Percentiles rank a stretch among this genome's conserved stretches.
phyloP scores from a whole-genome alignment of 1,284 basidiomycete species.

The Ustilago esculenta region DNA sequence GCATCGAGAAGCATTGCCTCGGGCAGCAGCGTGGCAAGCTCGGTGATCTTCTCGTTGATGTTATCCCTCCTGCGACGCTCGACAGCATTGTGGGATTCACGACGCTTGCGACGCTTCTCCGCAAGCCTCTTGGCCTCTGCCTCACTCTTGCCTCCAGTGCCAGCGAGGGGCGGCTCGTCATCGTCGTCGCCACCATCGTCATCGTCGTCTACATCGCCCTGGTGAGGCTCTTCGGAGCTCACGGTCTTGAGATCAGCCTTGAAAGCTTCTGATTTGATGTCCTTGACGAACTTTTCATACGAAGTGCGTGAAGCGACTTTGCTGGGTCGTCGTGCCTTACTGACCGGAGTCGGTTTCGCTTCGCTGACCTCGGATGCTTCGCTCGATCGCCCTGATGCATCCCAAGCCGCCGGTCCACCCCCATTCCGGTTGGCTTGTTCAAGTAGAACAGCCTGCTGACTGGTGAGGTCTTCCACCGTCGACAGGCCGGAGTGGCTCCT shows the following conservation, averaged over 20 bases:
- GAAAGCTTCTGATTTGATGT: slow-evolving; percentile 17
- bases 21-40: slow-evolving; percentile 85
- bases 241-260: slow-evolving; percentile 18
- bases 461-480: background rate
- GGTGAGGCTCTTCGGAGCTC: slow-evolving; percentile 20
- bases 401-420: too few relatives aligned
- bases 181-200: slow-evolving; percentile 42
- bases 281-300: slow-evolving; percentile 18
- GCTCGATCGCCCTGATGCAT: slow-evolving; percentile 14
- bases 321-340: slow-evolving; percentile 28
- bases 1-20: slow-evolving; percentile 70
- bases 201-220: slow-evolving; percentile 40
- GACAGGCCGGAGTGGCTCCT: slow-evolving; percentile 2
- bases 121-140: slow-evolving; percentile 48
- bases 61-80: slow-evolving; percentile 86
- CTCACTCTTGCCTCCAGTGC: slow-evolving; percentile 32
- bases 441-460: background rate
- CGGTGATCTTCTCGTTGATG: slow-evolving; percentile 91
- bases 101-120: slow-evolving; percentile 79
- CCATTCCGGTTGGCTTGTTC: background rate
- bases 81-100: slow-evolving; percentile 90
- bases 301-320: slow-evolving; percentile 25
- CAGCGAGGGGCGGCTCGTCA: slow-evolving; percentile 16
- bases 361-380: slow-evolving; percentile 25
- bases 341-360: slow-evolving; percentile 8